A percentile compares a stretch with the other conserved stretches of the same genome.
Evolutionary conservation across 768 basidiomycete genomes (phyloP).

Genomic region (Pleurotus cornucopiae): DNA sequence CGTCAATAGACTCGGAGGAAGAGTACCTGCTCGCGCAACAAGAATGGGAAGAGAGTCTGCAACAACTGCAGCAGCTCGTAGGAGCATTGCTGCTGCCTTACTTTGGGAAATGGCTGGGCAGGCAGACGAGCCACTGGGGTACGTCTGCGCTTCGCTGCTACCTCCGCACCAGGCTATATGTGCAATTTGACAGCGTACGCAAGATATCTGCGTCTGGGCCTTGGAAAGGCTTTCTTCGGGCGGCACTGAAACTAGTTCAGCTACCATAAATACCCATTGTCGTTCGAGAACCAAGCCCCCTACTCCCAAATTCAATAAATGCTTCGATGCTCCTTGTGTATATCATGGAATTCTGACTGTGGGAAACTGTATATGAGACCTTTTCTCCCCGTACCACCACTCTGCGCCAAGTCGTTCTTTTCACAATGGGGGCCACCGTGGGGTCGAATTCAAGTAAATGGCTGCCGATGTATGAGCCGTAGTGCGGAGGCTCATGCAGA

Average conservation of each 20-base stretch:
- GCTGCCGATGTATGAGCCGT: constrained; percentile 19
- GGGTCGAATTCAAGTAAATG: not conserved
- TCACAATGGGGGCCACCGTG: not conserved
- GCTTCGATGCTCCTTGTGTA: not conserved
- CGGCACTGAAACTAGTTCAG: not conserved
- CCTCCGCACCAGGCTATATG: constrained; percentile 4
- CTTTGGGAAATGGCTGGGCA: constrained; percentile 84
- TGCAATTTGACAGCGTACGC: constrained; percentile 50
- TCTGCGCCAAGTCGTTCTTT: not conserved
- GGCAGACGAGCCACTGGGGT: constrained; percentile 87
- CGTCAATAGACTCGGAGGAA: constrained; percentile 59
- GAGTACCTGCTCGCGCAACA: constrained; percentile 76
- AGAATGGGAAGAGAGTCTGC: constrained; percentile 91
- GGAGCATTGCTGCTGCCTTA: constrained; percentile 80
- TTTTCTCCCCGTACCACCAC: constrained; percentile 15
- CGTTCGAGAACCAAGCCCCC: not conserved
- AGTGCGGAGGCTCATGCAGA: constrained; percentile 19
- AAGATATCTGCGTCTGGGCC: constrained; percentile 65
- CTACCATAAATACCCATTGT: not conserved
- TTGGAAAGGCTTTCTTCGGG: constrained; percentile 57
- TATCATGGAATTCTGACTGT: not conserved
- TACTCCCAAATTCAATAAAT: not conserved
- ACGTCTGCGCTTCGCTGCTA: constrained; percentile 23
- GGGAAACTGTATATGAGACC: constrained; percentile 16
- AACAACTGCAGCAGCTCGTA: constrained; percentile 79